Percentiles rank a stretch among this genome's conserved stretches.
phyloP scores from a whole-genome alignment of 345 rosid species.

The Heritiera littoralis region DNA sequence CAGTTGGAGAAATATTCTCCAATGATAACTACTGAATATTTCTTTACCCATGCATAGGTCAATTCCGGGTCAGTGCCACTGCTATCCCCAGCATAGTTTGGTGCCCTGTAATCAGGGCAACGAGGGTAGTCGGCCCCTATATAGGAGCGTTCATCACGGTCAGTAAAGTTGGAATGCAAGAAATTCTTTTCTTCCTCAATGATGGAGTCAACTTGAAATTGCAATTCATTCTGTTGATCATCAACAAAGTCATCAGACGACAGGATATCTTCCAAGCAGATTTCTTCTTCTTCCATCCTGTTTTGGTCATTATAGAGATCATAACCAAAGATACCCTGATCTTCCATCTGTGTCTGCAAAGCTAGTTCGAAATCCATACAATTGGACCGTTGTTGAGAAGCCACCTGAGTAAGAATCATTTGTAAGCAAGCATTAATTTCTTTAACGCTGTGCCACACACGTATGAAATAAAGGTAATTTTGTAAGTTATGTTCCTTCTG shows the following conservation, averaged over 20 bases:
- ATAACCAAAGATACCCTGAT: not conserved
- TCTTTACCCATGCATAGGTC: constrained; percentile 24
- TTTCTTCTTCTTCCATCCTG: not conserved
- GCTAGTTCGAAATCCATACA: not conserved
- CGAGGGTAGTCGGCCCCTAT: not conserved
- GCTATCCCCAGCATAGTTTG: constrained; percentile 9
- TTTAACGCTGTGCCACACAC: not conserved
- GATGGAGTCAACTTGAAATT: not conserved
- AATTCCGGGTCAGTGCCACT: constrained; percentile 16
- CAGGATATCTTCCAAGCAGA: not conserved
- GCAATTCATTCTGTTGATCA: no score
- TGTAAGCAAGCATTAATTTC: constrained; percentile 15
- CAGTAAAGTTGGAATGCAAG: constrained; percentile 10
- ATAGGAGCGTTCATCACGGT: not conserved
- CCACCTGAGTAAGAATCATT: constrained; percentile 19
- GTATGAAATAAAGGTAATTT: not conserved
- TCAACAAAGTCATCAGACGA: not conserved
- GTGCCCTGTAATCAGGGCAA: constrained; percentile 20
- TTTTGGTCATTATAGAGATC: not conserved
- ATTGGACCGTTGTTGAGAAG: not conserved
- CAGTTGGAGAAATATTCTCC: not conserved
- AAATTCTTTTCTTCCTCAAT: constrained; percentile 6
- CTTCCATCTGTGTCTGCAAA: not conserved
- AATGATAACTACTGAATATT: not conserved
- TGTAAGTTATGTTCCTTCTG: constrained; percentile 2